Evolutionary conservation across 768 basidiomycete genomes (phyloP), one percentile per base, ranked within the genome.

Genomic region (Hemileccinum impolitum): DNA sequence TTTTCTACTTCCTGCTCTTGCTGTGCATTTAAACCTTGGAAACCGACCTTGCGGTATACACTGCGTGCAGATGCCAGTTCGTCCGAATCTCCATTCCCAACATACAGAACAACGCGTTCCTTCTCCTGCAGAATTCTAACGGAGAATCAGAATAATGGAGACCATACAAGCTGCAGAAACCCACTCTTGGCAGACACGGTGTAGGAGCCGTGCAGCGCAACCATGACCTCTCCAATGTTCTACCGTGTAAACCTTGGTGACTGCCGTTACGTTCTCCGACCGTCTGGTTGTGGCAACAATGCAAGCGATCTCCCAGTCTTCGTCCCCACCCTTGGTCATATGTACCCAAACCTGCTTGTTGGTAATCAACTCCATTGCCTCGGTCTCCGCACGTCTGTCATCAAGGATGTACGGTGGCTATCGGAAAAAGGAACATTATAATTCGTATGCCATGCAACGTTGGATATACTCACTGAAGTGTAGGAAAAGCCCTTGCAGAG

Each of bases 181-280:
- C 55, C 60, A 85, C 78, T 78, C 63, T 52, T 72, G 65, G 55
- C 78, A 80, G 19, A 87, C 84, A 14, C 70, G 68, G 6, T 80
- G 73, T 1, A 84, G 76, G 15, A 90, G 76, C 8, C 77, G 72
- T 58, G 79, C 79, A 0, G 88, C 88, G 55, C 76, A 84, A 4
- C 82, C 77, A 1, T 61, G 67, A 0, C 75, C 62, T 38, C 83
- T 72, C 74, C 78, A 84, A 2, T 56, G 32, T 0, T 77, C 70
- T 40, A 74, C 69, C 0, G 88, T 90, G 59, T 72, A 84, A 1
- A 90, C 87, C 62, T 90, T 90, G 34, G 84, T 84, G 39, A 90
- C 80, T 0, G 83, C 78, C 3, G 81, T 79, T 21, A 84, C 75
- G 5, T 58, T 72, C 1, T 73, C 70, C 21, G 74, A 81, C 50